Conservation (phyloP, 2,329 filamentous ascomycete genomes). For the Penicillium carneum region DNA sequence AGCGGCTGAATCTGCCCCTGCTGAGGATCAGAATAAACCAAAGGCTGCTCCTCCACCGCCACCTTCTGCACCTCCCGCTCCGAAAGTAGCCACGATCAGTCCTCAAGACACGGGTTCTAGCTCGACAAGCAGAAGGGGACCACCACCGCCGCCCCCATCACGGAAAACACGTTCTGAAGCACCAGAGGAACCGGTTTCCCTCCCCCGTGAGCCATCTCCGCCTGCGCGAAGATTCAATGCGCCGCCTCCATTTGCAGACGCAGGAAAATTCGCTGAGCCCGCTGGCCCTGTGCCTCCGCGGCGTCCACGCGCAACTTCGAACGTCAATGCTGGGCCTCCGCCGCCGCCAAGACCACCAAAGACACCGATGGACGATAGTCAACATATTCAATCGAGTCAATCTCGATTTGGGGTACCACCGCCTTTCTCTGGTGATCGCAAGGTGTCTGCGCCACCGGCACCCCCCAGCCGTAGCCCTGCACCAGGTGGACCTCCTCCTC, state of each 20-base stretch:
- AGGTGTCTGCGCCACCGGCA: slow-evolving; percentile 70
- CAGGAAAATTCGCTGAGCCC: slow-evolving; percentile 79
- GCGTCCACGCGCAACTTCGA: slow-evolving; percentile 59
- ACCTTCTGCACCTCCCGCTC: slow-evolving; percentile 57
- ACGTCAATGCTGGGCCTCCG: slow-evolving; percentile 65
- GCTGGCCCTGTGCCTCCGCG: slow-evolving; percentile 57
- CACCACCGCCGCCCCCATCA: slow-evolving; percentile 65
- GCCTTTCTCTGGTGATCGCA: slow-evolving; percentile 73
- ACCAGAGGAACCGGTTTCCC: slow-evolving; percentile 64
- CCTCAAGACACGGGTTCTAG: slow-evolving; percentile 68
- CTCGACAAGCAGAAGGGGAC: slow-evolving; percentile 61
- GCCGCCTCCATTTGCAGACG: slow-evolving; percentile 86
- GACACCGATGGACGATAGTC: slow-evolving; percentile 71
- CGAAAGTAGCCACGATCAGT: slow-evolving; percentile 58
- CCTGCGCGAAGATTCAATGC: slow-evolving; percentile 70
- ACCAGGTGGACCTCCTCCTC: slow-evolving; percentile 69
- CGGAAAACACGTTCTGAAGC: slow-evolving; percentile 54
- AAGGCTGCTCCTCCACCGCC: slow-evolving; percentile 71
- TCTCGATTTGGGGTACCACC: slow-evolving; percentile 79
- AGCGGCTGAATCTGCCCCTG: slow-evolving; percentile 53
- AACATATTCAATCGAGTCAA: slow-evolving; percentile 53
- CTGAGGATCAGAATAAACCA: slow-evolving; percentile 57
- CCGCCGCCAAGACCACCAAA: slow-evolving; percentile 74
- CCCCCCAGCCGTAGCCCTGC: slow-evolving; percentile 73
- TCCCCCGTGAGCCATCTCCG: slow-evolving; percentile 74